Conservation (phyloP, 169 alveolate genomes). For the Besnoitia besnoiti region DNA sequence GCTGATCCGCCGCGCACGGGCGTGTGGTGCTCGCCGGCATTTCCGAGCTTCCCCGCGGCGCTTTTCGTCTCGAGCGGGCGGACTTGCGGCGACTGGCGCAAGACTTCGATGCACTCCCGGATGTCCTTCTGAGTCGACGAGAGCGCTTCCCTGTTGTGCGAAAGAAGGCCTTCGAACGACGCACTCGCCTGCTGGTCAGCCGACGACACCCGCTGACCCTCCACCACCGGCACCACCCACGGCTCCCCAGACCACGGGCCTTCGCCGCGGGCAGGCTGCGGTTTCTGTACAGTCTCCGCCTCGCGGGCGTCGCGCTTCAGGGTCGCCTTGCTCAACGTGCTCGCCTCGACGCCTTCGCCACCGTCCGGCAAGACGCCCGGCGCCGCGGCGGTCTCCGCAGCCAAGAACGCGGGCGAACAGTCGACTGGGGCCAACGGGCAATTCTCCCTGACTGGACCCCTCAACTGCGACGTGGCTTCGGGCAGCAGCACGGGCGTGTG, state of each 20-base stretch:
- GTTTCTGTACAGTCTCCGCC: not conserved
- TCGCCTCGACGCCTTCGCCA: not conserved
- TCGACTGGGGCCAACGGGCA: not conserved
- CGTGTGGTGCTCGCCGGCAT: not conserved
- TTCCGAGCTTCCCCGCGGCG: not conserved
- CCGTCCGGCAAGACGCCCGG: not conserved
- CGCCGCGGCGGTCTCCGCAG: constrained; percentile 14
- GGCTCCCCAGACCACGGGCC: not conserved
- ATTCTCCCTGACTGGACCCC: not conserved
- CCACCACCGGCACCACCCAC: not conserved
- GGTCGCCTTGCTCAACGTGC: not conserved
- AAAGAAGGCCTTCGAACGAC: not conserved
- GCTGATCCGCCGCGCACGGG: not conserved
- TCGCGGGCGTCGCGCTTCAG: not conserved
- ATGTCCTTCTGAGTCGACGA: not conserved
- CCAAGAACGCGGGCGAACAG: constrained; percentile 18
- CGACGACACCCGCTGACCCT: too few relatives aligned
- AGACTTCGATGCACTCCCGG: not conserved
- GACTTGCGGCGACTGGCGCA: not conserved
- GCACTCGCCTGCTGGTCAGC: not conserved
- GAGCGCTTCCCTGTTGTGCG: not conserved
- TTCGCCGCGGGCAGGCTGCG: not conserved
- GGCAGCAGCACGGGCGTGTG: constrained; percentile 34
- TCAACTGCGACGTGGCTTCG: not conserved
- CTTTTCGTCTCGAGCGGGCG: constrained; percentile 2